phyloP scores from a whole-genome alignment of 352 stramenopile species.

The Phytophthora ramorum region DNA sequence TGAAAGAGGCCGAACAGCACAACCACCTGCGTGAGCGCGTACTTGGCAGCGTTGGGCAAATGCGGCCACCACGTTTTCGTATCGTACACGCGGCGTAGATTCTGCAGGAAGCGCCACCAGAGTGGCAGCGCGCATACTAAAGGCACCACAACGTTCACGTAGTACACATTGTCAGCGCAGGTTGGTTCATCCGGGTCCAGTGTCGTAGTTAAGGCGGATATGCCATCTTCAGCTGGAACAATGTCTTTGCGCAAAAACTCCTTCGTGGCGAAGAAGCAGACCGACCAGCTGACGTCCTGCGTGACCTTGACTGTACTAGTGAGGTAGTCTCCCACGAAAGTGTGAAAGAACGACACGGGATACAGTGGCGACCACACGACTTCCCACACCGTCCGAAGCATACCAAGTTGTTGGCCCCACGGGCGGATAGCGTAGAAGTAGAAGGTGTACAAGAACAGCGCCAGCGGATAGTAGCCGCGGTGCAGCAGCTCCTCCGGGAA shows the following conservation, averaged over 20 bases:
- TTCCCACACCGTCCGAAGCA: conserved; percentile 90
- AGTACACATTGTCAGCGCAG: conserved; percentile 88
- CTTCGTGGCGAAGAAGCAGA: conserved; percentile 95
- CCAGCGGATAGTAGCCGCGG: conserved; percentile 92
- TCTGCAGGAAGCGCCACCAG: conserved; percentile 98
- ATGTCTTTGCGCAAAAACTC: conserved; percentile 91
- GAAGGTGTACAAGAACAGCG: conserved; percentile 93
- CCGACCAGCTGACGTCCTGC: conserved; percentile 92
- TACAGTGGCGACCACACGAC: conserved; percentile 93
- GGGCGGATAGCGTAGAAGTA: conserved; percentile 94
- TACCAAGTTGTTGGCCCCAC: conserved; percentile 80
- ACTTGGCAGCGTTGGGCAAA: conserved; percentile 97
- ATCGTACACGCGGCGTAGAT: conserved; percentile 94
- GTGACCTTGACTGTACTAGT: conserved; percentile 87
- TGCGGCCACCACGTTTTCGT: conserved; percentile 95
- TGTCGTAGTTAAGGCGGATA: conserved; percentile 12
- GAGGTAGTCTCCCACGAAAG: conserved; percentile 90
- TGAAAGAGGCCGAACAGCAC: conserved; percentile 89
- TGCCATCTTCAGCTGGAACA: conserved; percentile 25
- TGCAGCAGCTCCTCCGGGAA: conserved; percentile 85
- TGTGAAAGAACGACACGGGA: conserved; percentile 95
- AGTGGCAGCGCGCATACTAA: conserved; percentile 95
- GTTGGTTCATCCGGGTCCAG: conserved; percentile 22
- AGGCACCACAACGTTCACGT: conserved; percentile 95
- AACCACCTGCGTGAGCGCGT: conserved; percentile 88